A percentile compares a stretch with the other conserved stretches of the same genome.
These are phyloP conservation scores for Zarea fungicola DNA, from an alignment of 2,329 filamentous ascomycete genomes.

Conservation along the genomic window DNA sequence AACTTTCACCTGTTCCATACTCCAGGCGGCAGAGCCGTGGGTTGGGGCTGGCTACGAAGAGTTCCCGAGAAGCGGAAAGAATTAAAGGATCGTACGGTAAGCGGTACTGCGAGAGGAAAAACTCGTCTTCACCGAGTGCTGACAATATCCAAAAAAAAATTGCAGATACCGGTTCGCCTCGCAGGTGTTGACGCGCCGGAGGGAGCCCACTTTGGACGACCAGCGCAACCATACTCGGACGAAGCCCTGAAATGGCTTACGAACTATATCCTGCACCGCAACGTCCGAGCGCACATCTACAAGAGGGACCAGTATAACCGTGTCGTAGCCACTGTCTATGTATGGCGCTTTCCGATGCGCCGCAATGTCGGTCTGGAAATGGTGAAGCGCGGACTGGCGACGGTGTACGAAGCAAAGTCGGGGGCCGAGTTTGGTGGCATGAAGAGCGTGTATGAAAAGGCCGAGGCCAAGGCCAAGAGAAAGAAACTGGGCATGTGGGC, in stretches of 20 bases:
- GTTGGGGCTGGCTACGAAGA: conserved; percentile 87
- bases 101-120: conserved; percentile 20
- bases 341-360: conserved; percentile 62
- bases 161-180: conserved; percentile 80
- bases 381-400: conserved; percentile 78
- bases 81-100: conserved; percentile 72
- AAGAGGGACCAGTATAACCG: conserved; percentile 88
- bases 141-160: not conserved
- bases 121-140: not conserved
- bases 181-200: conserved; percentile 94
- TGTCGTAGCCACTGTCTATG: conserved; percentile 78
- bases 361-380: conserved; percentile 86
- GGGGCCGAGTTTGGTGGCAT: conserved; percentile 82
- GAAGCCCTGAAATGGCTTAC: conserved; percentile 83
- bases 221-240: conserved; percentile 74
- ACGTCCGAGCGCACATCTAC: conserved; percentile 78
- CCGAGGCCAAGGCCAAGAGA: conserved; percentile 61
- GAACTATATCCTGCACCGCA: conserved; percentile 61
- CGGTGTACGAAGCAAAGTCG: conserved; percentile 87
- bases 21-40: conserved; percentile 77
- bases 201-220: conserved; percentile 82
- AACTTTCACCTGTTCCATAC: conserved; percentile 94
- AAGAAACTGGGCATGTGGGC: conserved; percentile 72
- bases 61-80: conserved; percentile 65
- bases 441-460: conserved; percentile 58